phyloP scores from a whole-genome alignment of 306 rosid genomes.

The Crotalaria pallida region DNA sequence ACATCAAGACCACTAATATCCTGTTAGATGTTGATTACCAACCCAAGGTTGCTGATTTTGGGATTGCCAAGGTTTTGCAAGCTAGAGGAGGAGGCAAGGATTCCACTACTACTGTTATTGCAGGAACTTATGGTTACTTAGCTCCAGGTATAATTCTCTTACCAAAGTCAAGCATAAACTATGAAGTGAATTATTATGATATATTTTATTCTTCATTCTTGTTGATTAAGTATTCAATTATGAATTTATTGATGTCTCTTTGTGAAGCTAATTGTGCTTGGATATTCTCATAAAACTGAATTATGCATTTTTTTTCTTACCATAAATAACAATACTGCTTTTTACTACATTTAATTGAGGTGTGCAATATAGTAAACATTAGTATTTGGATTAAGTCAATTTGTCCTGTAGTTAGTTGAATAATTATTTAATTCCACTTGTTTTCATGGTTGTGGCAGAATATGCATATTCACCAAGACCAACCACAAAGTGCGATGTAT shows the following conservation, averaged over 20 bases:
- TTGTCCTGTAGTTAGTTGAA: neutral
- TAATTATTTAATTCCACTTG: slow-evolving; percentile 8
- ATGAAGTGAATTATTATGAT: neutral
- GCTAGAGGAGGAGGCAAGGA: slow-evolving; percentile 84
- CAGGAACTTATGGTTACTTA: slow-evolving; percentile 89
- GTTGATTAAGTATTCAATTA: neutral
- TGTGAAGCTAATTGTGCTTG: neutral
- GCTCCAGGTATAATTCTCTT: slow-evolving; percentile 78
- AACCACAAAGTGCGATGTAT: slow-evolving; percentile 89
- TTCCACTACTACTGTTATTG: slow-evolving; percentile 80
- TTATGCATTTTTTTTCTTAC: neutral
- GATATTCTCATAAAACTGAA: neutral
- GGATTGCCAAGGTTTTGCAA: slow-evolving; percentile 94
- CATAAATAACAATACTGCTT: neutral
- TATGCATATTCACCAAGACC: slow-evolving; percentile 93
- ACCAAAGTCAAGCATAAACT: neutral
- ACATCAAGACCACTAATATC: slow-evolving; percentile 84
- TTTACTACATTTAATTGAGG: neutral
- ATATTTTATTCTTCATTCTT: neutral
- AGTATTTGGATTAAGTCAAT: neutral
- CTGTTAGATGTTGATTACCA: slow-evolving; percentile 73
- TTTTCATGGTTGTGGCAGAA: slow-evolving; percentile 51
- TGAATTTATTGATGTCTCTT: neutral
- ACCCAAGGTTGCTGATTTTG: slow-evolving; percentile 96
- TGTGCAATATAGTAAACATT: neutral